Evolutionary conservation across 371 early-diverging fungal genomes (phyloP), one percentile per base, ranked within the genome.

Genomic region (Mortierella sp.): DNA sequence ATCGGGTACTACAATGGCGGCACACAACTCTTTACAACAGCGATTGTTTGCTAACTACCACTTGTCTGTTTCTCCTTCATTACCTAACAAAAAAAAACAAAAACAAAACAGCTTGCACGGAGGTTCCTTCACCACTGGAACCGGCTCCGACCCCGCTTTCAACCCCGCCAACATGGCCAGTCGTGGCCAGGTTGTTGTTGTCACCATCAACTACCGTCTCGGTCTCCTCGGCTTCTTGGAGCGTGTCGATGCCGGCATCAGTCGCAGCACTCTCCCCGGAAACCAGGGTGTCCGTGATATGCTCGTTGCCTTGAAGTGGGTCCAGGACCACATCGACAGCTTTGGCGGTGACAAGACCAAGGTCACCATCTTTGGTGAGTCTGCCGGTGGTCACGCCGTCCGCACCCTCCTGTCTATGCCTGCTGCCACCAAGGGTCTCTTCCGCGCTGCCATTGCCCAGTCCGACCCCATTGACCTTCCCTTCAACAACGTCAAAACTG

Each of bases 191-290:
- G 79, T 77, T 67, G 86, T 86, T 39, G 82, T 89, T 4, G 87
- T 89, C 14, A 71, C 85, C 31, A 79, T 88, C 76, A 87, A 90
- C 73, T 90, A 89, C 74, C 86, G 90, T 50, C 80, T 90, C 53
- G 86, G 86, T 65, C 73, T 86, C 31, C 85, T 90, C 65, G 90
- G 90, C 9, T 89, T 86, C 83, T 77, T 88, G 64, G 88, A 80
- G 67, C 79, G 85, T 34, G 79, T 78, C 22, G 85, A 87, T 70
- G 67, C 70, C 44, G 79, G 75, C 73, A 77, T 77, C 63, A 66
- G 58, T 65, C 81, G 81, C 37, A 71, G 79, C 5, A 72, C 73
- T 6, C 64, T 83, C 14, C 84, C 84, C 48, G 81, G 77, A 41
- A 83, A 79, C 71, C 70, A 72, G 68, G 85, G 81, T 76, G 79